These are phyloP conservation scores for Raphanus raphanistrum DNA, from an alignment of 345 rosid species.

Conservation along the genomic window DNA sequence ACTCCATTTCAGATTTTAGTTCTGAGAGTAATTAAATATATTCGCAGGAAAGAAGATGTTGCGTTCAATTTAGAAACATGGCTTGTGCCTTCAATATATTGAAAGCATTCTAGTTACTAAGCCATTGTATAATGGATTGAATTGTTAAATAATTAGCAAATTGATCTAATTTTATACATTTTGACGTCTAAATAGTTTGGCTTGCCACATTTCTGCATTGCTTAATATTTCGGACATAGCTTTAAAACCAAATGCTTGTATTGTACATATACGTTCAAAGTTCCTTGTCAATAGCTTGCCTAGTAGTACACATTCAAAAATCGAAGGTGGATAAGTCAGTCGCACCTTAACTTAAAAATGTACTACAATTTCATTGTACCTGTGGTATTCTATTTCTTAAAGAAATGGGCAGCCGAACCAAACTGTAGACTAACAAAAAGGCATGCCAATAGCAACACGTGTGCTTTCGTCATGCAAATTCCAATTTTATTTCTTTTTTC, in stretches of 20 bases:
- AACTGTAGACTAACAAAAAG: conserved; percentile 8
- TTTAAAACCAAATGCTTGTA: not conserved
- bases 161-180: not conserved
- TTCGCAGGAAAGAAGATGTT: not conserved
- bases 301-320: not conserved
- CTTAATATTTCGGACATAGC: not conserved
- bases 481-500: not conserved
- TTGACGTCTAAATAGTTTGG: not conserved
- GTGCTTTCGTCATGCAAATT: conserved; percentile 30
- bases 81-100: not conserved
- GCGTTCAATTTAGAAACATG: not conserved
- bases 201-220: not conserved
- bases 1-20: not conserved
- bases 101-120: not conserved
- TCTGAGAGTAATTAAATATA: not conserved
- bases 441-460: conserved; percentile 19
- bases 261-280: not conserved
- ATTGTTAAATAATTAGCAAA: not conserved
- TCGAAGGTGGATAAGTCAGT: not conserved
- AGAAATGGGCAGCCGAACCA: conserved; percentile 26
- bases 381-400: not conserved
- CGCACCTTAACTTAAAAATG: not conserved
- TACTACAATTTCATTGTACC: not conserved
- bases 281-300: not conserved
- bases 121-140: not conserved